Conservation (phyloP, 75 land plant genomes). For the Sequoia sempervirens region DNA sequence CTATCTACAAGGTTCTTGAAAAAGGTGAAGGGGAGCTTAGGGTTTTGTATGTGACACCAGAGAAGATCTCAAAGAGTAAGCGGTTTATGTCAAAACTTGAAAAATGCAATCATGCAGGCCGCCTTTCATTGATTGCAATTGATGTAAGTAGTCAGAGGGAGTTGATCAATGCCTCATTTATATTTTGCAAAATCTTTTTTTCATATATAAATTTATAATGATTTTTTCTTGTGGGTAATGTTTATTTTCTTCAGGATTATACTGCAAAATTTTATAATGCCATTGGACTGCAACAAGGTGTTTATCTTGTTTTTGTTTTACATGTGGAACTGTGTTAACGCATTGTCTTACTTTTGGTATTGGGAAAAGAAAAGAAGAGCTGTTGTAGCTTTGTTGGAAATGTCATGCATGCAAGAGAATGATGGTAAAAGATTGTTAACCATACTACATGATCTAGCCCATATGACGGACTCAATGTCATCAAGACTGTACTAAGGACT, state of each 20-base stretch:
- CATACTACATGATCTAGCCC: background rate
- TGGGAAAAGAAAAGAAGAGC: background rate
- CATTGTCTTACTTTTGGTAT: background rate
- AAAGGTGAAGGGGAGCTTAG: constrained; percentile 88
- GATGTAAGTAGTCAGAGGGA: constrained; percentile 56
- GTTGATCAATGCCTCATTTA: background rate
- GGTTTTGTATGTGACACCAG: constrained; percentile 93
- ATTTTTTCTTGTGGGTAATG: background rate
- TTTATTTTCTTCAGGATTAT: background rate
- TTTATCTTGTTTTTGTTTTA: background rate
- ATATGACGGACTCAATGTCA: background rate
- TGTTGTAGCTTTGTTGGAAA: background rate
- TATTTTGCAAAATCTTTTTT: background rate
- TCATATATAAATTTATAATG: background rate
- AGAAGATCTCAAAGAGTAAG: constrained; percentile 98
- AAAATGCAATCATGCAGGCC: constrained; percentile 93
- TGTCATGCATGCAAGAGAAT: background rate
- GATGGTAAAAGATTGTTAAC: constrained; percentile 1
- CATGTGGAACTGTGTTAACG: background rate
- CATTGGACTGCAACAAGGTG: background rate
- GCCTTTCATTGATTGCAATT: constrained; percentile 79
- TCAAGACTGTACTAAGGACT: background rate
- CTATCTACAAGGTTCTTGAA: constrained; percentile 78
- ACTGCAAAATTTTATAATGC: background rate
- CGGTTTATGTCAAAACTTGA: constrained; percentile 98